Evolutionary conservation across 257 asterid genomes (phyloP), one percentile per base, ranked within the genome.

Genomic region (Nicotiana benthamiana): DNA sequence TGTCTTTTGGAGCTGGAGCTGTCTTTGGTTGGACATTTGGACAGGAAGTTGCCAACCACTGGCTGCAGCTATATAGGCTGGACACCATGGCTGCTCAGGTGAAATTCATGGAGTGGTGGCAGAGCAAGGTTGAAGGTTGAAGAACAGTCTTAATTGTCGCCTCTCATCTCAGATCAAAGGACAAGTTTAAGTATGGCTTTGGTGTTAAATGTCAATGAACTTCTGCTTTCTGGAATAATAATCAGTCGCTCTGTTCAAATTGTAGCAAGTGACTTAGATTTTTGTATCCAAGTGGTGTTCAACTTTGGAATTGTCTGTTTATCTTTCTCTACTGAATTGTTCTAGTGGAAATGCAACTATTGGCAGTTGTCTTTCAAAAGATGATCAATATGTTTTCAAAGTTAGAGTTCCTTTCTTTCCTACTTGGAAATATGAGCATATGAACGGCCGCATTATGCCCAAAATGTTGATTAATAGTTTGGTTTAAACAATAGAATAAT

Each of bases 81-180:
- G 93, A 93, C 64, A 87, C 99, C 1, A 81, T 91, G 87, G 87
- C 92, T 70, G 91, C 99, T 12, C 98, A 95, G 90, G 88, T 91
- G 81, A 95, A 93, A 81, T 95, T 93, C 90, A 85, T 83, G 79
- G 97, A 95, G 83, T 95, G 99, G 99, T 84, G 96, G 92, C 94
- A 93, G 90, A 91, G 89, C 86, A 93, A 87, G 87, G 90, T 88
- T 60, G 89, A 93, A 87, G 87, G 90, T 88, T 60, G 89, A 83
- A 86, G 88, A 79, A 17, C 82, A 80, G 46, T 75, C 82, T 48
- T 83, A 67, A 46, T 24, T 62, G 74, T 61, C 43, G 24, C 4
- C 26, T 48, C 16, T 15, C 51, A 24, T 48, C 61, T 24, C 40
- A 12, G 43, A 15, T 74, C 18, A 6, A 74, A 74, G 79, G 79